phyloP scores from a whole-genome alignment of 225 moss, liverwort and hornwort species.

The Asterella californica region DNA sequence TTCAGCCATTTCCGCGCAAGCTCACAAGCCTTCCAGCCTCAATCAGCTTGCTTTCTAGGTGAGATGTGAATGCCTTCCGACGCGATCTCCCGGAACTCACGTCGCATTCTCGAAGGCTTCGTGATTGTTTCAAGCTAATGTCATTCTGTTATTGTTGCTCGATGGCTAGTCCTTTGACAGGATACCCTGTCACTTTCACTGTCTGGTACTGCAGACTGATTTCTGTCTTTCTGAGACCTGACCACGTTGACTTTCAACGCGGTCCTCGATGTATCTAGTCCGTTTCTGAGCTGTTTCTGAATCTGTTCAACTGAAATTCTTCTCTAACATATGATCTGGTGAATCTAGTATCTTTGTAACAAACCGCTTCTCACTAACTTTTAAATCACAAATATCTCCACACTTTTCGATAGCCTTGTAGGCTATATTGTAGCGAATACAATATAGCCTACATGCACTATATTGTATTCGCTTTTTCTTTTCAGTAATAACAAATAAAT shows the following conservation, averaged over 20 bases:
- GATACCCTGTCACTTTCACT: neutral
- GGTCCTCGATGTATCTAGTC: neutral
- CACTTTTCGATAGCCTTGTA: too few relatives aligned
- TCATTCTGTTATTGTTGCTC: too few relatives aligned
- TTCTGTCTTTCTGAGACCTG: neutral
- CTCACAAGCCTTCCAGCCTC: neutral
- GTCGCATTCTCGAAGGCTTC: neutral
- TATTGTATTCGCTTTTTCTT: too few relatives aligned
- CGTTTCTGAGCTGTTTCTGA: neutral
- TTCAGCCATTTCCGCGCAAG: conserved; percentile 39
- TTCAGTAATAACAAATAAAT: too few relatives aligned
- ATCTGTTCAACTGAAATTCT: neutral
- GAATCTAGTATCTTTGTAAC: too few relatives aligned
- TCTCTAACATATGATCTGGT: too few relatives aligned
- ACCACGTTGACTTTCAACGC: neutral
- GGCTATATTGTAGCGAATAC: too few relatives aligned
- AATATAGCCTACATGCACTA: too few relatives aligned
- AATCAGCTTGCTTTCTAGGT: neutral
- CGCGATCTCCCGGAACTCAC: neutral
- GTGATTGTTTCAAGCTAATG: neutral
- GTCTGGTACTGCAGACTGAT: neutral
- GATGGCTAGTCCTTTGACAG: too few relatives aligned
- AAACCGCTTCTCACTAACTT: too few relatives aligned
- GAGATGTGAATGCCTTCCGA: neutral
- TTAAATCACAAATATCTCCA: too few relatives aligned